These are phyloP conservation scores for Scheffersomyces spartinae DNA, from an alignment of 805 yeast species.

Conservation along the genomic window DNA sequence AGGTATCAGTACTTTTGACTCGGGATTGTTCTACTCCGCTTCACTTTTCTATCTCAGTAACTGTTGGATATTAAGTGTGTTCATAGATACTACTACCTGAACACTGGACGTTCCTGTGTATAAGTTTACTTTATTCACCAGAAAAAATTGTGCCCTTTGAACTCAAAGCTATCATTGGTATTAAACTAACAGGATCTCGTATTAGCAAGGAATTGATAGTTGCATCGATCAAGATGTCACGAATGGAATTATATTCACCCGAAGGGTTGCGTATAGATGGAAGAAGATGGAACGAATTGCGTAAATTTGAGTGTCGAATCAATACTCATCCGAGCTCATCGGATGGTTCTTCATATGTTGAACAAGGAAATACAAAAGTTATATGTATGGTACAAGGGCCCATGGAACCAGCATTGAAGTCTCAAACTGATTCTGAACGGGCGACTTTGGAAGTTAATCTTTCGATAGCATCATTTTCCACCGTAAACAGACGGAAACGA, in stretches of 20 bases:
- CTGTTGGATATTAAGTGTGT: conserved; percentile 45
- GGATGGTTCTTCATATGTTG: conserved; percentile 88
- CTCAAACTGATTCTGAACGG: conserved; percentile 37
- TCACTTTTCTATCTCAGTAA: conserved; percentile 50
- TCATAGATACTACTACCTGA: too few relatives aligned
- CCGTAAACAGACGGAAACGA: conserved; percentile 62
- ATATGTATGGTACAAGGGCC: conserved; percentile 86
- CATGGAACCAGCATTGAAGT: conserved; percentile 57
- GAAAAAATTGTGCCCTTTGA: too few relatives aligned
- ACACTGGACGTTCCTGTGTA: too few relatives aligned
- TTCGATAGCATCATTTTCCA: conserved; percentile 71
- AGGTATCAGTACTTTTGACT: conserved; percentile 54
- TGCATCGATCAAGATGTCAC: conserved; percentile 49
- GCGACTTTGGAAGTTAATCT: conserved; percentile 56
- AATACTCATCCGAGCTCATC: conserved; percentile 82
- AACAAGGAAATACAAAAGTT: conserved; percentile 86
- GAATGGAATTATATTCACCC: conserved; percentile 82
- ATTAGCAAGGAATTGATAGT: too few relatives aligned
- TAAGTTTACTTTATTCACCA: too few relatives aligned
- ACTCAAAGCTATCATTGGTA: too few relatives aligned
- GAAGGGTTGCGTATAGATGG: conserved; percentile 94
- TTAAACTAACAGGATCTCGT: too few relatives aligned
- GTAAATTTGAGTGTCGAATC: conserved; percentile 68
- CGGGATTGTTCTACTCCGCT: conserved; percentile 46
- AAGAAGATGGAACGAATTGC: conserved; percentile 86